These are phyloP conservation scores for Trichoderma gamsii DNA, from an alignment of 495 filamentous ascomycete species.

Conservation along the genomic window DNA sequence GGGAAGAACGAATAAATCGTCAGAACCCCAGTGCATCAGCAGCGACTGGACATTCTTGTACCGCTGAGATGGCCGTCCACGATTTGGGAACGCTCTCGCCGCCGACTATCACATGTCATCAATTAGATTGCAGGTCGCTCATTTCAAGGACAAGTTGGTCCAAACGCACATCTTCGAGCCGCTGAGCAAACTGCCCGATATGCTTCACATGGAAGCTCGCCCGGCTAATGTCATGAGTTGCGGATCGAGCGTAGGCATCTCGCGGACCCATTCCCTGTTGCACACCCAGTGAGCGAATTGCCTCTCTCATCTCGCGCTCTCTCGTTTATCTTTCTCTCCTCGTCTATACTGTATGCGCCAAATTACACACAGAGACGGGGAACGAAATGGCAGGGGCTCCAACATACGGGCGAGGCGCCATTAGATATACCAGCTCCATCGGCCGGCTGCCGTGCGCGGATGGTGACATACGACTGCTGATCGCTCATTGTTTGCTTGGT, in stretches of 20 bases:
- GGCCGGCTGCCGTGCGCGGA: slow-evolving; percentile 38
- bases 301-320: neutral
- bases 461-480: slow-evolving; percentile 35
- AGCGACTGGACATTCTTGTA: slow-evolving; percentile 48
- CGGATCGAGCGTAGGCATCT: slow-evolving; percentile 27
- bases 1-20: slow-evolving; percentile 47
- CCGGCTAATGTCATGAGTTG: slow-evolving; percentile 48
- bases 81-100: slow-evolving; percentile 44
- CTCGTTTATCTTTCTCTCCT: neutral
- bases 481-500: slow-evolving; percentile 23
- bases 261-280: slow-evolving; percentile 16
- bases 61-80: slow-evolving; percentile 34
- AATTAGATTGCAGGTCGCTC: neutral
- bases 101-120: slow-evolving; percentile 34
- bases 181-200: slow-evolving; percentile 42
- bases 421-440: slow-evolving; percentile 39
- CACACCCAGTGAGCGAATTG: neutral
- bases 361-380: neutral
- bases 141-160: slow-evolving; percentile 12
- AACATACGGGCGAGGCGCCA: slow-evolving; percentile 42
- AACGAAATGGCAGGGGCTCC: neutral
- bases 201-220: slow-evolving; percentile 48
- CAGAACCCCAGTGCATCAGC: slow-evolving; percentile 50
- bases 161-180: slow-evolving; percentile 40
- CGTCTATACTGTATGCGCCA: neutral